These are phyloP conservation scores for Diaporthe sp. DNA, from an alignment of 2,329 filamentous ascomycete genomes.

Conservation along the genomic window DNA sequence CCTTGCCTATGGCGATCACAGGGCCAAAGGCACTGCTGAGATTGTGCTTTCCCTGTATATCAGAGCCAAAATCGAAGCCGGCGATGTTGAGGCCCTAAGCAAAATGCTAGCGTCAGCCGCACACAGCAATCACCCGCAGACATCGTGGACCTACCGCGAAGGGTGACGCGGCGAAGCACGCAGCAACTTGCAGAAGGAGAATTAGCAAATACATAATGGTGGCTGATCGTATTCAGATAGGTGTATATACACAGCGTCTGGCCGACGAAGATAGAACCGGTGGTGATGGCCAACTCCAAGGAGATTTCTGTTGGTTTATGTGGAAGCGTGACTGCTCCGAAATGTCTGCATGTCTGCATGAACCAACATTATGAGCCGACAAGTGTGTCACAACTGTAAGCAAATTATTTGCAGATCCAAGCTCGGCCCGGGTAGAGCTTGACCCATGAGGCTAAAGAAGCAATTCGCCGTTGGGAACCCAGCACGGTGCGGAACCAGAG, in stretches of 20 bases:
- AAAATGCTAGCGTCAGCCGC: background rate
- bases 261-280: too few species aligned
- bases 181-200: slow-evolving; percentile 3
- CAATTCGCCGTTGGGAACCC: background rate
- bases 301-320: background rate
- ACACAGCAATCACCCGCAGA: background rate
- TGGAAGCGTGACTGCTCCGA: background rate
- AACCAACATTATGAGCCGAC: background rate
- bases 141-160: slow-evolving; percentile 19
- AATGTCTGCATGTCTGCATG: background rate
- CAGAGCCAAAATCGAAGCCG: slow-evolving; percentile 62
- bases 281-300: background rate
- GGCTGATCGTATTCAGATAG: background rate
- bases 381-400: slow-evolving; percentile 15
- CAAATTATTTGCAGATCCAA: slow-evolving; percentile 19
- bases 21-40: slow-evolving; percentile 50
- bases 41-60: slow-evolving; percentile 56
- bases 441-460: background rate
- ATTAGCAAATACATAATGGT: background rate
- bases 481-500: background rate
- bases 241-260: background rate
- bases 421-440: slow-evolving; percentile 17
- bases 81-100: slow-evolving; percentile 57
- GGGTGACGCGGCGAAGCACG: slow-evolving; percentile 18
- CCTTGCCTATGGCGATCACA: slow-evolving; percentile 44